Evolutionary conservation across 192 early-diverging fungal species (phyloP), one percentile per base, ranked within the genome.

Genomic region (Entomortierella beljakovae): DNA sequence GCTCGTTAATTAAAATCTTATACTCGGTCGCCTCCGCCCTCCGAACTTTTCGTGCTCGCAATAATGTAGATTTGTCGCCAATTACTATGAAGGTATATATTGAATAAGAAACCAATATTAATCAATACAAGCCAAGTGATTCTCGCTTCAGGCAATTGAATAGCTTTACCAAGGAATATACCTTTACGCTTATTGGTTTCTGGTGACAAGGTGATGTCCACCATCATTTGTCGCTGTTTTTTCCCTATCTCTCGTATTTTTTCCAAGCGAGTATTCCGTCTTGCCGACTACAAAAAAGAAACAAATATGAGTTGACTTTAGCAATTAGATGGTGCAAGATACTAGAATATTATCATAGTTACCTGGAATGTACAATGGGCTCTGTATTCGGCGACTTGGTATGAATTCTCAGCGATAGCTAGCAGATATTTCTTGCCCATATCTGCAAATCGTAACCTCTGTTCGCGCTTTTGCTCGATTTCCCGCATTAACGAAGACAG

Each of bases 401-500:
- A 83, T 5, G 81, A 68, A 26, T 57, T 65, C 33, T 82, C 68
- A 37, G 73, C 84, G 38, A 83, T 83, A 18, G 66, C 68, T 1
- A 79, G 74, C 63, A 83, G 67, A 66, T 83, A 82, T 63, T 59
- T 68, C 46, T 71, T 74, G 64, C 86, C 84, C 58, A 81, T 81
- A 15, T 80, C 86, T 8, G 86, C 84, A 18, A 67, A 67, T 6
- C 61, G 58, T 33, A 87, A 42, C 11, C 84, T 58, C n/a, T 82
- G 81, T 57, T 70, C 70, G 26, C 83, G 82, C 58, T 87, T 87
- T 15, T 83, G 75, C 60, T 83, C 86, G 57, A 87, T 85, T 48
- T 87, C 86, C 32, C 73, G 79, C 82, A 87, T 87, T 23, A 83
- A 62, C 18, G 82, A 69, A 3, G 80, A 67, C 28, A 88, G 59